A percentile compares a stretch with the other conserved stretches of the same genome.
Evolutionary conservation across 2,329 filamentous ascomycete species (phyloP).

Genomic region (Cladosporium sp.): DNA sequence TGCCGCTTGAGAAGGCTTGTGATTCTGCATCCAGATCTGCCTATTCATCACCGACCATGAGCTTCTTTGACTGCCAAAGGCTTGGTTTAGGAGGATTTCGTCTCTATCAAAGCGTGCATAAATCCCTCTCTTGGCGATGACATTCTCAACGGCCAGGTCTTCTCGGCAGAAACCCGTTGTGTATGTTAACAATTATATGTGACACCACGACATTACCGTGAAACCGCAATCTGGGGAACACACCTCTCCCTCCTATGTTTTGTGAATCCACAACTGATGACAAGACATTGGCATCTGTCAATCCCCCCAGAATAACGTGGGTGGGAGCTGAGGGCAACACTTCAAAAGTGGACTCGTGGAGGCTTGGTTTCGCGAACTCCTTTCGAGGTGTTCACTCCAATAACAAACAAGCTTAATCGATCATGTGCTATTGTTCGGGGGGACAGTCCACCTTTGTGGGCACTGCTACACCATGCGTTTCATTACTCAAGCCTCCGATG

Average conservation of each 20-base stretch:
- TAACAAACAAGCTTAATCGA: neutral
- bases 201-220: constrained; percentile 8
- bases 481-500: neutral
- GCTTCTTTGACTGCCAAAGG: constrained; percentile 4
- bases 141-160: constrained; percentile 6
- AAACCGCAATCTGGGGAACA: neutral
- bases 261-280: constrained; percentile 4
- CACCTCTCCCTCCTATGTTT: neutral
- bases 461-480: neutral
- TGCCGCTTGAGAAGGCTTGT: neutral
- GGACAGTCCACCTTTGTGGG: neutral
- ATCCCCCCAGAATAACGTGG: neutral
- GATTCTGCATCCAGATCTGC: neutral
- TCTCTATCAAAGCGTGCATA: neutral
- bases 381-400: neutral
- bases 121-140: constrained; percentile 8
- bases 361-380: neutral
- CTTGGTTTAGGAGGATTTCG: constrained; percentile 2
- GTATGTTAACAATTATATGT: neutral
- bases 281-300: constrained; percentile 6
- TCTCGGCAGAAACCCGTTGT: constrained; percentile 4
- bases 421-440: neutral
- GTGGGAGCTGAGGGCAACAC: neutral
- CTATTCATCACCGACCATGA: constrained; percentile 1
- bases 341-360: neutral